These are phyloP conservation scores for Periconia sp. DNA, from an alignment of 2,329 filamentous ascomycete genomes.

Conservation along the genomic window DNA sequence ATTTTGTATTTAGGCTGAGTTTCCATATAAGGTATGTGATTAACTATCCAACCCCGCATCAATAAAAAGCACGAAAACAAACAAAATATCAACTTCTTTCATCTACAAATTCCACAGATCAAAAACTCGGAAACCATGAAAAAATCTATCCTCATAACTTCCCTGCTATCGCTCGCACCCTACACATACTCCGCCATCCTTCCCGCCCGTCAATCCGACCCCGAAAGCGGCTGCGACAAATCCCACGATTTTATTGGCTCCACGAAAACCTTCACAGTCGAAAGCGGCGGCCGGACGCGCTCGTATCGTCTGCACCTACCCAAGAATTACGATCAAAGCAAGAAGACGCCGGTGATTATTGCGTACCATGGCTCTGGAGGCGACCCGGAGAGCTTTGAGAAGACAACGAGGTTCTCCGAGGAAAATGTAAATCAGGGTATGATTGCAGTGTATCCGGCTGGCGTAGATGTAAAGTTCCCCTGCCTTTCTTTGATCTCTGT, in stretches of 20 bases:
- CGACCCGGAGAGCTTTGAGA: background rate
- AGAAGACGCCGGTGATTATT: background rate
- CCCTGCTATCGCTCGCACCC: too few relatives aligned
- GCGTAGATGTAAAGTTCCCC: background rate
- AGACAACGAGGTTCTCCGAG: background rate
- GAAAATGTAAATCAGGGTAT: conserved; percentile 1
- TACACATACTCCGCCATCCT: too few relatives aligned
- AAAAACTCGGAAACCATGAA: too few relatives aligned
- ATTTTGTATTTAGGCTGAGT: too few relatives aligned
- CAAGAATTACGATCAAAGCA: background rate
- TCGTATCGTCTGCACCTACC: background rate
- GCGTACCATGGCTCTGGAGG: conserved; percentile 3
- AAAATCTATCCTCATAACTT: too few relatives aligned
- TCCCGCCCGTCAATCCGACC: too few relatives aligned
- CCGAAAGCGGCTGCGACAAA: background rate
- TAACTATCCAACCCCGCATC: too few relatives aligned
- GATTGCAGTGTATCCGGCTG: conserved; percentile 3
- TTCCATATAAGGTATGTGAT: too few relatives aligned
- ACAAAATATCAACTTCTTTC: too few relatives aligned
- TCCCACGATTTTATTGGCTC: background rate
- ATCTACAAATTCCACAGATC: too few relatives aligned
- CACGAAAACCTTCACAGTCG: background rate
- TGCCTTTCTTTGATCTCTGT: too few relatives aligned
- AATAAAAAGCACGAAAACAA: too few relatives aligned
- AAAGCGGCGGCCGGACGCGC: background rate